Conservation (phyloP, 169 alveolate species). For the Perkinsus chesapeaki region DNA sequence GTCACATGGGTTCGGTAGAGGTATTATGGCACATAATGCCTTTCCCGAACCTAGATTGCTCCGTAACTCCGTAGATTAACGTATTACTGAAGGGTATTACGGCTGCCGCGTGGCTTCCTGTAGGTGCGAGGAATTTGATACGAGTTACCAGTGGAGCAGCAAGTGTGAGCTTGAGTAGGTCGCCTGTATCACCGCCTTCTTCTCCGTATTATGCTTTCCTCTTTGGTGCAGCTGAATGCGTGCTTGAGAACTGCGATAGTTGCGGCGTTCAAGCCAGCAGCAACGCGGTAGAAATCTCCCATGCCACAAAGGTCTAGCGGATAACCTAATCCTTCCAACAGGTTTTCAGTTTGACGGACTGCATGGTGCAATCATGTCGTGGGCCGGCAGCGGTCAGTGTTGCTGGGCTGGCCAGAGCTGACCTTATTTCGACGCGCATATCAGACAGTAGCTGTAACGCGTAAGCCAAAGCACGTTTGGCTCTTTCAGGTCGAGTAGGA, state of each 20-base stretch:
- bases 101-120: neutral
- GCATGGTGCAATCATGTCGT: neutral
- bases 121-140: neutral
- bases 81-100: too few relatives aligned
- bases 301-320: neutral
- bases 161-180: neutral
- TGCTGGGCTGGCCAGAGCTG: neutral
- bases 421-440: neutral
- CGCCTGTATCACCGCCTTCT: neutral
- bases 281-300: neutral
- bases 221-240: neutral
- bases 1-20: too few relatives aligned
- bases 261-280: neutral
- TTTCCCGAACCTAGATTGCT: neutral
- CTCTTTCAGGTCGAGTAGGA: neutral
- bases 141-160: neutral
- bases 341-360: neutral
- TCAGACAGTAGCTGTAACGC: neutral
- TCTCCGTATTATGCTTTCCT: neutral
- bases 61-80: too few relatives aligned
- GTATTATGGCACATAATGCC: neutral
- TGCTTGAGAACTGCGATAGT: neutral
- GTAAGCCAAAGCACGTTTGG: neutral
- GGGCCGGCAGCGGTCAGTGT: neutral
- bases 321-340: neutral